A percentile compares a stretch with the other conserved stretches of the same genome.
Conservation (phyloP, 495 filamentous ascomycete species). For the Lasiosphaeria miniovina region DNA sequence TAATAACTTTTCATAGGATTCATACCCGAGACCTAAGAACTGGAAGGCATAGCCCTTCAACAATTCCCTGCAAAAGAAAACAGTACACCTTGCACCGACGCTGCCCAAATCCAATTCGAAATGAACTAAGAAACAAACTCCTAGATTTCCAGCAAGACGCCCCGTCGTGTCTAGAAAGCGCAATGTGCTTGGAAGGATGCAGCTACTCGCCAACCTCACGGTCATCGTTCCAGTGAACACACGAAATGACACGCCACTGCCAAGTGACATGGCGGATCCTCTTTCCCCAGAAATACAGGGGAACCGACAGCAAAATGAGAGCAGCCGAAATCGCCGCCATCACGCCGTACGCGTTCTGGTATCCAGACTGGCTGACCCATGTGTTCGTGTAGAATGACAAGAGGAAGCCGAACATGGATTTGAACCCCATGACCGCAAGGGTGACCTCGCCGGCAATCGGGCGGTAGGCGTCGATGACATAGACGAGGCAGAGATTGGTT, state of each 20-base stretch:
- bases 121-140: not conserved
- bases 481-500: conserved; percentile 52
- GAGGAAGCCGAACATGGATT: conserved; percentile 56
- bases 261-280: conserved; percentile 42
- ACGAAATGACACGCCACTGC: conserved; percentile 45
- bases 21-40: not conserved
- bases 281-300: conserved; percentile 51
- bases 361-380: conserved; percentile 52
- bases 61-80: not conserved
- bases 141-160: not conserved
- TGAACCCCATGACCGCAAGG: conserved; percentile 51
- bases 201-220: conserved; percentile 49
- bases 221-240: conserved; percentile 47
- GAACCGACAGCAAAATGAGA: conserved; percentile 40
- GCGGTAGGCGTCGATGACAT: conserved; percentile 54
- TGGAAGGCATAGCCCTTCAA: not conserved
- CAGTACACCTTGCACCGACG: not conserved
- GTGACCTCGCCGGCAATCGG: conserved; percentile 53
- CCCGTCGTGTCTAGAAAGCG: not conserved
- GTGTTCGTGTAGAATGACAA: conserved; percentile 59
- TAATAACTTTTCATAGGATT: not conserved
- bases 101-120: not conserved
- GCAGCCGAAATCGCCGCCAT: conserved; percentile 51
- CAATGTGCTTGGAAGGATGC: not conserved
- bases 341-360: conserved; percentile 48